phyloP scores from a whole-genome alignment of 495 filamentous ascomycete genomes.

The Talaromyces wortmannii region DNA sequence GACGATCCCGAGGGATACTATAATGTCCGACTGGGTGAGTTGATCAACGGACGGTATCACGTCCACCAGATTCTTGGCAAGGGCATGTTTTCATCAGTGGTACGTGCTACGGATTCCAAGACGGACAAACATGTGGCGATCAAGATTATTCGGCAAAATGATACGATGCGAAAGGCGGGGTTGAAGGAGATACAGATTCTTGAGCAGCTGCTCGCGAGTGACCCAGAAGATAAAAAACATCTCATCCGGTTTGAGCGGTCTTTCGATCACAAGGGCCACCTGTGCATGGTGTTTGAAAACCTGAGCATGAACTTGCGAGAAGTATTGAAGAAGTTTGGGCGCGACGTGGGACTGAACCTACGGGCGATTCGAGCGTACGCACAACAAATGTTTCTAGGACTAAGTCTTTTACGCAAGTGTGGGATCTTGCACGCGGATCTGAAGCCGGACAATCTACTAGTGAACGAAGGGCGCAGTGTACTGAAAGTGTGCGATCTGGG shows the following conservation, averaged over 20 bases:
- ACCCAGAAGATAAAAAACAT: slow-evolving; percentile 89
- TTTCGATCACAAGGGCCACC: slow-evolving; percentile 91
- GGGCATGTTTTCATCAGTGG: slow-evolving; percentile 95
- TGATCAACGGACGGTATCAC: slow-evolving; percentile 82
- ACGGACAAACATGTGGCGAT: slow-evolving; percentile 71
- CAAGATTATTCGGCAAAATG: slow-evolving; percentile 92
- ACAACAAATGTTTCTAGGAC: slow-evolving; percentile 85
- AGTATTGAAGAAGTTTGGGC: slow-evolving; percentile 94
- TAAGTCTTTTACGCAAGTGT: slow-evolving; percentile 80
- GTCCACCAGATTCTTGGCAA: slow-evolving; percentile 82
- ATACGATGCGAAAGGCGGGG: slow-evolving; percentile 89
- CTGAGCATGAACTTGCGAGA: slow-evolving; percentile 87
- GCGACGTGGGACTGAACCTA: slow-evolving; percentile 84
- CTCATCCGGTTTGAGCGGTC: slow-evolving; percentile 76
- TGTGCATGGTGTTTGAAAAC: slow-evolving; percentile 97
- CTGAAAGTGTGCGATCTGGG: slow-evolving; percentile 96
- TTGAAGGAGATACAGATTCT: slow-evolving; percentile 91
- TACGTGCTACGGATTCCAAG: slow-evolving; percentile 74
- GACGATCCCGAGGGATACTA: slow-evolving; percentile 95
- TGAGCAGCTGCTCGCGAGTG: slow-evolving; percentile 70
- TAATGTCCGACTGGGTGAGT: slow-evolving; percentile 80
- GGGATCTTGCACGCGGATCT: slow-evolving; percentile 92
- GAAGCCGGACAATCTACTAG: slow-evolving; percentile 94
- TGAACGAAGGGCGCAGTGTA: slow-evolving; percentile 75
- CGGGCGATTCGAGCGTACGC: slow-evolving; percentile 82